Percentiles rank a stretch among this genome's conserved stretches.
phyloP scores from a whole-genome alignment of 768 basidiomycete species.

The Trametes elegans region DNA sequence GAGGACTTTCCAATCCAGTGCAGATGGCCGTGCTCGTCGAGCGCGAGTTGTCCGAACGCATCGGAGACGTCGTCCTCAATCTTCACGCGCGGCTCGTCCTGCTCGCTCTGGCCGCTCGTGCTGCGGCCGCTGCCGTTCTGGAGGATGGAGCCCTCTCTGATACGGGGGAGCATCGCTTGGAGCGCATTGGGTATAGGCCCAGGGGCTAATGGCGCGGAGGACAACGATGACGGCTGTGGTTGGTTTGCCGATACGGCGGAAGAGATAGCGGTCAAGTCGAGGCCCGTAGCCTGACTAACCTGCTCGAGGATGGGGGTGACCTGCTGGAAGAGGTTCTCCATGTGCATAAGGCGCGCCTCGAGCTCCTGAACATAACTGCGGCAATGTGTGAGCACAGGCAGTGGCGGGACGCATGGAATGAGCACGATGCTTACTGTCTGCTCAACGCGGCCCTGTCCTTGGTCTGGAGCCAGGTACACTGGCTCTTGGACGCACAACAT shows the following conservation, averaged over 20 bases:
- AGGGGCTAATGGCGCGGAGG: slow-evolving; percentile 7
- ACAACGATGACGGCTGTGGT: slow-evolving; percentile 4
- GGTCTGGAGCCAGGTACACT: slow-evolving; percentile 88
- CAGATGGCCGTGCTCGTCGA: slow-evolving; percentile 88
- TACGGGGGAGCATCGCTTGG: slow-evolving; percentile 26
- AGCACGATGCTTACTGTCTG: slow-evolving; percentile 64
- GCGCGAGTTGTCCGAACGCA: slow-evolving; percentile 82
- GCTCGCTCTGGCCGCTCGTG: slow-evolving; percentile 26
- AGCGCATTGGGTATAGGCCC: slow-evolving; percentile 19
- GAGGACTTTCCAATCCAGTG: slow-evolving; percentile 92
- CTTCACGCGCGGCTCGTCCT: slow-evolving; percentile 46
- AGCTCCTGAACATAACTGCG: slow-evolving; percentile 87
- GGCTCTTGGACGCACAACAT: slow-evolving; percentile 68
- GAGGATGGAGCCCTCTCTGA: slow-evolving; percentile 16
- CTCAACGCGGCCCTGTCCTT: slow-evolving; percentile 89
- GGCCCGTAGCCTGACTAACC: slow-evolving; percentile 54
- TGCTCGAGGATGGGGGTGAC: slow-evolving; percentile 78
- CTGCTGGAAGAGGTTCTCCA: slow-evolving; percentile 85
- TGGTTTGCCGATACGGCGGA: slow-evolving; percentile 10
- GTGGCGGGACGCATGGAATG: slow-evolving; percentile 6
- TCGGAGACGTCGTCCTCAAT: slow-evolving; percentile 78
- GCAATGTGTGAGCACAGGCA: background rate
- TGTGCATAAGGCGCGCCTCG: slow-evolving; percentile 81
- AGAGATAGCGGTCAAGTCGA: slow-evolving; percentile 24
- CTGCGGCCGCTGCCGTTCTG: slow-evolving; percentile 20